Base-by-base conservation (phyloP, 345 rosid species). In the Lumnitzera littorea region DNA sequence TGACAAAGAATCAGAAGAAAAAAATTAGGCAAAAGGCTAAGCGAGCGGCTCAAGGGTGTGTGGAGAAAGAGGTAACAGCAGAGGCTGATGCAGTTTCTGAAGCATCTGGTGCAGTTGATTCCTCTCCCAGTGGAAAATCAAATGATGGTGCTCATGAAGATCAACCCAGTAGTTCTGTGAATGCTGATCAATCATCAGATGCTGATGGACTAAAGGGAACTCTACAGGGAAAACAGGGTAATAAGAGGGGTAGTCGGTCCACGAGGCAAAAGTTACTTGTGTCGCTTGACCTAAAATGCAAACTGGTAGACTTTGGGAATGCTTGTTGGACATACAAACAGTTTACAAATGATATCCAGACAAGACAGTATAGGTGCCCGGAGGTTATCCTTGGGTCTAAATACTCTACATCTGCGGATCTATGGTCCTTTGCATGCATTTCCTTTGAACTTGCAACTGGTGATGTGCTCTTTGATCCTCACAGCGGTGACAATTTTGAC, bases 251-350 rank as follows among this genome's bases (percentile, higher is more conserved):
- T 24, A 70, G 73, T 51, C 75, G 81, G 49, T 75, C 76, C n/a
- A 64, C 62, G 48, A 79, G 92, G 75, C 67, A 65, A 70, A 76
- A 70, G 58, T 73, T 83, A 48, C 56, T 81, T 64, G 75, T 67
- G 24, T 74, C 89, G 15, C 70, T 68, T 59, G 87, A 83, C 51
- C 52, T 78, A 23, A 83, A 71, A 57, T 86, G 87, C 79, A 86
- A 86, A 74, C 72, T 86, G 77, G 89, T 86, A 23, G 92, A 86
- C 66, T 86, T 83, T 69, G 85, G 92, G 24, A 86, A 81, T 83
- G 89, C 89, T 17, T 86, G 89, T 68, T 86, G 92, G 92, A 86
- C 92, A 31, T 78, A 81, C 71, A 83, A 86, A 74, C 92, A 86
- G 67, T 83, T 86, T 64, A 83, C 92, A 9, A 81, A 69, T 65